A percentile compares a stretch with the other conserved stretches of the same genome.
These are phyloP conservation scores for Viridothelium virens DNA, from an alignment of 495 filamentous ascomycete species.

Conservation along the genomic window DNA sequence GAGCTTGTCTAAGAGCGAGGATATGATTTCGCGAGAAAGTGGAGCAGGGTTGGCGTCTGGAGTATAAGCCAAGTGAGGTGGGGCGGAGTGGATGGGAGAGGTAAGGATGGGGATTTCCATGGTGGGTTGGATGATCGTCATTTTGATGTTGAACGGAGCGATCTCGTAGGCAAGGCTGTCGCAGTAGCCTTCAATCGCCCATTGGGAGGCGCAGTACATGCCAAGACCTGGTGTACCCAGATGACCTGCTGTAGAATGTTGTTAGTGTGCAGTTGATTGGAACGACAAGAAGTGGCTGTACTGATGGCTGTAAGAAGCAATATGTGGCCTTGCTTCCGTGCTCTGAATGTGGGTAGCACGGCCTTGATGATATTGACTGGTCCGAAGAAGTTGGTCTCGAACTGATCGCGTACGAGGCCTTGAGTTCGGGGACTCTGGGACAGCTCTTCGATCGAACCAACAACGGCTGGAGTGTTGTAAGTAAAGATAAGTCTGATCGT, in stretches of 20 bases:
- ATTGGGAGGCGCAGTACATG: conserved; percentile 84
- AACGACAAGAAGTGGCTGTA: conserved; percentile 34
- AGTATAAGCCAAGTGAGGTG: conserved; percentile 64
- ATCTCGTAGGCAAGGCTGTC: conserved; percentile 95
- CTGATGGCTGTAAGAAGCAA: conserved; percentile 80
- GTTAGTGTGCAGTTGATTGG: not conserved
- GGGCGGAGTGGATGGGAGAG: conserved; percentile 75
- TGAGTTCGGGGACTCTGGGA: conserved; percentile 61
- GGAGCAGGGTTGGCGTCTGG: conserved; percentile 69
- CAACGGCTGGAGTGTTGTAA: conserved; percentile 49
- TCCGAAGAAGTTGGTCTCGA: conserved; percentile 89
- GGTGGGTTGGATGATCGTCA: conserved; percentile 88
- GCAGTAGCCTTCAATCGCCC: conserved; percentile 97
- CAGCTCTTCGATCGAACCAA: conserved; percentile 89
- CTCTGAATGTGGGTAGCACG: conserved; percentile 68
- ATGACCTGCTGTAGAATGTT: conserved; percentile 54
- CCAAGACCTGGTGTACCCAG: conserved; percentile 87
- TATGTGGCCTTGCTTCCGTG: conserved; percentile 75
- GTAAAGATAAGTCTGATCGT: not conserved
- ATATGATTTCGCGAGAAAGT: conserved; percentile 69
- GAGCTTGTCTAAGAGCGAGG: conserved; percentile 57
- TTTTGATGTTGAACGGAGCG: conserved; percentile 92
- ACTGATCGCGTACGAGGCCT: conserved; percentile 79
- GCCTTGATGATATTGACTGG: conserved; percentile 94
- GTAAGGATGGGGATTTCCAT: conserved; percentile 77